A percentile compares a stretch with the other conserved stretches of the same genome.
Evolutionary conservation across 371 early-diverging fungal species (phyloP).

Genomic region (Mucor sp.): DNA sequence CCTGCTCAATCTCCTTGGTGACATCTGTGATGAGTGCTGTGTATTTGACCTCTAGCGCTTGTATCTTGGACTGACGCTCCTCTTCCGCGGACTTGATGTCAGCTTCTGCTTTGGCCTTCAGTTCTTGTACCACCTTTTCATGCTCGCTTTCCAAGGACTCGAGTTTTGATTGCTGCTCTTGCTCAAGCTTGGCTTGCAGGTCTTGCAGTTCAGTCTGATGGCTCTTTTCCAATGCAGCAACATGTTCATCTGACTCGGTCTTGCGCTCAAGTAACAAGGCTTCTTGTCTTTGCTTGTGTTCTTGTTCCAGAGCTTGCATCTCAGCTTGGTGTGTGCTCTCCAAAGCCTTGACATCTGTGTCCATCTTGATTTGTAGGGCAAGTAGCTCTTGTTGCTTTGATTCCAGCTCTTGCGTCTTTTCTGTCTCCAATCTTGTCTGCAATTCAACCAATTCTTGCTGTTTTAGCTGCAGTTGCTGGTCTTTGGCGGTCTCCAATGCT

Average conservation of each 20-base stretch:
- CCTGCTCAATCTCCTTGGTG: background rate
- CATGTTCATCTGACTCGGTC: background rate
- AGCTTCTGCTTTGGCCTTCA: background rate
- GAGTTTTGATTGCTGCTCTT: background rate
- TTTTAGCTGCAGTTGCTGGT: background rate
- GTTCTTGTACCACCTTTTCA: background rate
- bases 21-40: background rate
- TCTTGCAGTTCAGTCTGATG: background rate
- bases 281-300: background rate
- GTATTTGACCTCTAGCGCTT: background rate
- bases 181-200: background rate
- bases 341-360: background rate
- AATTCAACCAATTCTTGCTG: background rate
- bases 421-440: background rate
- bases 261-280: background rate
- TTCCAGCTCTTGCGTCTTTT: background rate
- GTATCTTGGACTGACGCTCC: background rate
- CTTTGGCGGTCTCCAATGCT: background rate
- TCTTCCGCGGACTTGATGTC: background rate
- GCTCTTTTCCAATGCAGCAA: background rate
- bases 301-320: background rate
- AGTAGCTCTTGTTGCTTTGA: background rate
- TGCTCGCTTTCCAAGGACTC: background rate
- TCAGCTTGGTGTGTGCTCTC: background rate
- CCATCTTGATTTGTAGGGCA: slow-evolving; percentile 4